Base-by-base conservation (phyloP, 805 yeast genomes). In the Sugiyamaella chiloensis region DNA sequence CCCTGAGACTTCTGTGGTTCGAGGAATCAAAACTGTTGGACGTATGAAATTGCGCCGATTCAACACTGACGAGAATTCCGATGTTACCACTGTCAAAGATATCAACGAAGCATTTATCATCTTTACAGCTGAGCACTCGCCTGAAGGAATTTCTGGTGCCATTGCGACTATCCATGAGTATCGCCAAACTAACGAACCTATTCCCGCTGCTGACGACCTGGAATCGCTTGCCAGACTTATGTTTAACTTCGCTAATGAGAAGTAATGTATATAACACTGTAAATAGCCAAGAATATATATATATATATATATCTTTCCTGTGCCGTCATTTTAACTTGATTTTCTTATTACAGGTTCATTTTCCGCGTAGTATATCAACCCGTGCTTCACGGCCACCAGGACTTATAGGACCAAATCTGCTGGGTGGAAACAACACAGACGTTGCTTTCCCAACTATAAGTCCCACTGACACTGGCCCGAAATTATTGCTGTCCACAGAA, bases 381-480 rank as follows among this genome's bases (percentile, higher is more conserved):
- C 42, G 4, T 12, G 78, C 76, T 55, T 76, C 79, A 52, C 83
- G 62, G 1, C 83, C 83, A 14, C 84, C 82, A 1, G 40, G 46
- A 1, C 75, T 72, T n/a, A 78, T 64, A 0, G 58, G 57, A 0
- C 84, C 83, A 62, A 76, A 69, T 51, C 87, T 71, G 24, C 64
- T 60, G 2, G 75, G 69, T 1, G 96, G 97, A 83, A 85, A 87
- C 39, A 89, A 64, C 1, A 90, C 72, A 39, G 68, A 65, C 1
- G 78, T 70, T 1, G 85, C 96, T 58, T 80, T 85, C 1, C 96
- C 97, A 8, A 86, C 60, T 19, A 89, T 81, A 49, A 91, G 67
- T 0, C 91, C 96, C 31, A 80, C 75, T 12, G 95, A 83, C 0
- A 91, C 76, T 0, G 97, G 96, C 0, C 98, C 98, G 68, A 86